Percentiles rank a stretch among this genome's conserved stretches.
phyloP scores from a whole-genome alignment of 1,284 basidiomycete species.

The Moesziomyces sp. region DNA sequence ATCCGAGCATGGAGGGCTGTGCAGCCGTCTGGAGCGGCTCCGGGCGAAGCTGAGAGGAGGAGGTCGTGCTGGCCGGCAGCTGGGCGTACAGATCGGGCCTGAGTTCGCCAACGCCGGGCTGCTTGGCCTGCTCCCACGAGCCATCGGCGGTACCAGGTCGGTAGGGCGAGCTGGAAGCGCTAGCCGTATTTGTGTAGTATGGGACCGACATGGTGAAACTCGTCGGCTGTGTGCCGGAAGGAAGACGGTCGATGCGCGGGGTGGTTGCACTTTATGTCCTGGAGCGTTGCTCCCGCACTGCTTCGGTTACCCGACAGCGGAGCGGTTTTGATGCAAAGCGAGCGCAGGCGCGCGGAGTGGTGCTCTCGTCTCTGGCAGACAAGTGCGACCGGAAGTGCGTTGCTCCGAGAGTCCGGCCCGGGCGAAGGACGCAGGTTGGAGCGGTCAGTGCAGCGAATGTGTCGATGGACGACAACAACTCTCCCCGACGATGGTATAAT shows the following conservation, averaged over 20 bases:
- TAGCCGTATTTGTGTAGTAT: conserved; percentile 26
- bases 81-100: conserved; percentile 30
- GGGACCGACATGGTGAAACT: conserved; percentile 22
- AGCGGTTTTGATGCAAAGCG: conserved; percentile 3
- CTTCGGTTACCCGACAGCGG: conserved; percentile 26
- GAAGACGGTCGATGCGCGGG: neutral
- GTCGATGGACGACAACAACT: neutral
- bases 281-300: conserved; percentile 3
- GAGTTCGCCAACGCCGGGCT: conserved; percentile 15
- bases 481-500: neutral
- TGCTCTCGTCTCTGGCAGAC: neutral
- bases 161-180: conserved; percentile 30
- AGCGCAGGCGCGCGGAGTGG: neutral
- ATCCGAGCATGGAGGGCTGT: conserved; percentile 6
- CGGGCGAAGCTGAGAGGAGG: conserved; percentile 20
- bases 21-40: conserved; percentile 26
- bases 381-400: conserved; percentile 8
- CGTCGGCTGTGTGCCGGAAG: neutral
- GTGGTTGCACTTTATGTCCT: conserved; percentile 17
- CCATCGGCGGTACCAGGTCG: conserved; percentile 29
- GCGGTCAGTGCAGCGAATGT: neutral
- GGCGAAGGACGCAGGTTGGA: neutral
- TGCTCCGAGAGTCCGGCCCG: conserved; percentile 21
- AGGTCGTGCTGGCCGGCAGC: neutral
- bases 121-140: conserved; percentile 30